phyloP scores from a whole-genome alignment of 1,284 basidiomycete genomes.

The Ganoderma lingzhi region DNA sequence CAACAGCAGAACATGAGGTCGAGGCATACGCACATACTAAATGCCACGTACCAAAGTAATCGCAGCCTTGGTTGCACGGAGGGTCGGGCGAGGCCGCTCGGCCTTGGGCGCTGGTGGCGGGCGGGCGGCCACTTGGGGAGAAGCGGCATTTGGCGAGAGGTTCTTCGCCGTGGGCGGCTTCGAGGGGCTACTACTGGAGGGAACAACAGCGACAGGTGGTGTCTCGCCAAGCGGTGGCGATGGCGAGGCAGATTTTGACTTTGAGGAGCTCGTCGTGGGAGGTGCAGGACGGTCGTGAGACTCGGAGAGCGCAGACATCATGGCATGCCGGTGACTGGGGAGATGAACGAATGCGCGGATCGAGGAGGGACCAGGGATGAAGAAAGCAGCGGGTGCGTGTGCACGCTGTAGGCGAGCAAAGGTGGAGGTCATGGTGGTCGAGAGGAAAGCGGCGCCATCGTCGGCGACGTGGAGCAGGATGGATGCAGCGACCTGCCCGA shows the following conservation, averaged over 20 bases:
- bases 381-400: constrained; percentile 24
- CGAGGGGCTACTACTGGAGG: constrained; percentile 29
- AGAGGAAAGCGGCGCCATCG: constrained; percentile 17
- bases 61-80: constrained; percentile 84
- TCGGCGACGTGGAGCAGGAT: constrained; percentile 6
- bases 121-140: constrained; percentile 74
- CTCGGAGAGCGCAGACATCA: constrained; percentile 61
- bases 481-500: constrained; percentile 13
- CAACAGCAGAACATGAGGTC: neutral
- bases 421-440: constrained; percentile 29
- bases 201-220: constrained; percentile 54
- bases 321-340: constrained; percentile 53
- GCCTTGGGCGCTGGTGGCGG: constrained; percentile 73
- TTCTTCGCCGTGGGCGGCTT: constrained; percentile 44
- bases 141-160: constrained; percentile 65
- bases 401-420: constrained; percentile 33
- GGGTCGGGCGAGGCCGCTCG: constrained; percentile 68
- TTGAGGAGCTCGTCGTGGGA: constrained; percentile 31
- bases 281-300: constrained; percentile 40
- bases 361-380: constrained; percentile 18
- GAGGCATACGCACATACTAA: neutral
- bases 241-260: constrained; percentile 36
- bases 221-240: constrained; percentile 52
- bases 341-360: constrained; percentile 32
- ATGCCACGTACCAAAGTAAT: constrained; percentile 75